Percentiles rank a stretch among this genome's conserved stretches.
Conservation (phyloP, 345 rosid genomes). For the Combretum micranthum region DNA sequence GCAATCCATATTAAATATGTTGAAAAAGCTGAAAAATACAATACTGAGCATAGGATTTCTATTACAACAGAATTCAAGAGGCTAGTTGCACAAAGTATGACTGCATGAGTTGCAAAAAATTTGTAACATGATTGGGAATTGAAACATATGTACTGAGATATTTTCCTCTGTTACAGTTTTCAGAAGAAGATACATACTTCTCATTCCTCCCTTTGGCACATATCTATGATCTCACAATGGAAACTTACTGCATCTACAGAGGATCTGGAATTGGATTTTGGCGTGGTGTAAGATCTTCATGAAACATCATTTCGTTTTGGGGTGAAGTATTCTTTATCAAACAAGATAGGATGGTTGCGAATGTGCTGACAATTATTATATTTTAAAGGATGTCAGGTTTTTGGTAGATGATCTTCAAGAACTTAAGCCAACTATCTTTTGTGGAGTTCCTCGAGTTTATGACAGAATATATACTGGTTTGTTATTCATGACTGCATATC, state of each 20-base stretch:
- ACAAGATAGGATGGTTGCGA: not conserved
- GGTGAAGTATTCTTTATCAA: too few relatives aligned
- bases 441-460: slow-evolving; percentile 87
- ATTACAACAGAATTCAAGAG: too few relatives aligned
- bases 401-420: slow-evolving; percentile 83
- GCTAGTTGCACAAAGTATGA: not conserved
- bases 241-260: slow-evolving; percentile 61
- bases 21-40: too few relatives aligned
- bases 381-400: slow-evolving; percentile 53
- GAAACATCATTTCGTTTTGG: not conserved
- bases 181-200: slow-evolving; percentile 73
- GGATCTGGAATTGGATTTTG: slow-evolving; percentile 90
- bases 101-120: not conserved
- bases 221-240: slow-evolving; percentile 79
- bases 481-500: not conserved
- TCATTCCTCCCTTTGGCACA: slow-evolving; percentile 96
- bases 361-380: not conserved
- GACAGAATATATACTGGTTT: slow-evolving; percentile 72
- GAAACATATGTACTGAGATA: not conserved
- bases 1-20: too few relatives aligned
- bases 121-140: not conserved
- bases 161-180: slow-evolving; percentile 33
- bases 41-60: too few relatives aligned
- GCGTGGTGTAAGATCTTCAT: slow-evolving; percentile 57
- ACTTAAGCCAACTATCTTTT: slow-evolving; percentile 74